Evolutionary conservation across 805 yeast genomes (phyloP), one percentile per base, ranked within the genome.

Genomic region (Myxozyma lipomycoides): DNA sequence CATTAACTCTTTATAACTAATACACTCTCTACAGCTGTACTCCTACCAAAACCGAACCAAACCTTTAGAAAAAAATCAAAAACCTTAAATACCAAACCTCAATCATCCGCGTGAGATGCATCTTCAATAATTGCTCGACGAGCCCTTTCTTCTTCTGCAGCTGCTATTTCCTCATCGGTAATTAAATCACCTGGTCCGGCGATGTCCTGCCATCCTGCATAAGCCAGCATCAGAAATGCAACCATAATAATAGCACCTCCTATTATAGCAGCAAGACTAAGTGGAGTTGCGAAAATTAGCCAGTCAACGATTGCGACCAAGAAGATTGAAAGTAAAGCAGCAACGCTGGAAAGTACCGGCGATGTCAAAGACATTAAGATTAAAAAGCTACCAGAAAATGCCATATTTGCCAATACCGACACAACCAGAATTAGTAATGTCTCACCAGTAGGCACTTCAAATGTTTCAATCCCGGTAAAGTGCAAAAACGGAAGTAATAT

Each of bases 311-410:
- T 45, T 0, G 95, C 95, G 40, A 88, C 93, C 46, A 87, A 66
- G 55, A 87, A 75, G 19, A 89, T 88, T 0, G 95, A 86, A 43
- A 87, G 73, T 51, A 87, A 70, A 0, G 88, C 78, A 30, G 83
- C 75, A 5, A 77, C 80, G n/a, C 73, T 66, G 1, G 93, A 84
- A 39, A 88, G 70, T 1, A 88, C 95, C 0, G 96, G 96, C 2
- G 86, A 82, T 0, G 96, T 87, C 49, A 87, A 74, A 0, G 95
- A 82, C 85, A 87, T 85, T 56, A 87, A 70, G 1, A 88, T 76
- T 51, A 87, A 72, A 59, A 88, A 87, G 28, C 84, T 73, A 5
- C 84, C 82, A 34, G 87, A 82, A 65, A 85, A 87, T 1, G 77
- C 59, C 56, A 86, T 69, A 64, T 88, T 88, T 17, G 84, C 75